These are phyloP conservation scores for Lasiosphaeria hispida DNA, from an alignment of 495 filamentous ascomycete species.

Conservation along the genomic window DNA sequence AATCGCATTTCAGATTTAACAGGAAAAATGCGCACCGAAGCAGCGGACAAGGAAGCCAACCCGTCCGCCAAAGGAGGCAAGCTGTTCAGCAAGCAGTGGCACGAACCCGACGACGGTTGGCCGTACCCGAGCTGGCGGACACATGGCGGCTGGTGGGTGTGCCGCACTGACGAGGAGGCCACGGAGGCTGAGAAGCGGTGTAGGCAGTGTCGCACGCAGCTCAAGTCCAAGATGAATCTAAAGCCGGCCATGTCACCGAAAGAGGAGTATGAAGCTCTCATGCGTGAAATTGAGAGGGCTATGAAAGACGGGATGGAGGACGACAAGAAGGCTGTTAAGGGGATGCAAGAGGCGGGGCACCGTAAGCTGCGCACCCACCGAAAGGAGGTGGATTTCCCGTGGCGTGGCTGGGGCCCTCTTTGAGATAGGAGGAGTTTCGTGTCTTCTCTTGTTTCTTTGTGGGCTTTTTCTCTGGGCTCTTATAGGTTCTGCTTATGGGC, in stretches of 20 bases:
- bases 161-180: conserved; percentile 32
- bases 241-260: background rate
- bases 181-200: conserved; percentile 32
- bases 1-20: conserved; percentile 1
- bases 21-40: conserved; percentile 1
- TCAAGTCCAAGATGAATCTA: background rate
- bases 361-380: background rate
- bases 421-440: background rate
- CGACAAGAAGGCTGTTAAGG: conserved; percentile 8
- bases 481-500: background rate
- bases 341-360: background rate
- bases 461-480: too few species aligned
- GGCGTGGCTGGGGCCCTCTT: background rate
- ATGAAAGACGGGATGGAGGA: background rate
- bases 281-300: conserved; percentile 18
- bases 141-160: conserved; percentile 42
- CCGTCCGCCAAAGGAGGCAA: background rate
- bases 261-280: conserved; percentile 14
- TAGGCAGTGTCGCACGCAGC: conserved; percentile 21
- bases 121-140: conserved; percentile 17
- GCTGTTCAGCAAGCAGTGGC: conserved; percentile 33
- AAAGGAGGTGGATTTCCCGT: background rate
- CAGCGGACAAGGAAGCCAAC: background rate
- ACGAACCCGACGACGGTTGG: conserved; percentile 35
- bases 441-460: background rate